phyloP scores from a whole-genome alignment of 2,329 filamentous ascomycete genomes.

The Sporothrix brasiliensis region DNA sequence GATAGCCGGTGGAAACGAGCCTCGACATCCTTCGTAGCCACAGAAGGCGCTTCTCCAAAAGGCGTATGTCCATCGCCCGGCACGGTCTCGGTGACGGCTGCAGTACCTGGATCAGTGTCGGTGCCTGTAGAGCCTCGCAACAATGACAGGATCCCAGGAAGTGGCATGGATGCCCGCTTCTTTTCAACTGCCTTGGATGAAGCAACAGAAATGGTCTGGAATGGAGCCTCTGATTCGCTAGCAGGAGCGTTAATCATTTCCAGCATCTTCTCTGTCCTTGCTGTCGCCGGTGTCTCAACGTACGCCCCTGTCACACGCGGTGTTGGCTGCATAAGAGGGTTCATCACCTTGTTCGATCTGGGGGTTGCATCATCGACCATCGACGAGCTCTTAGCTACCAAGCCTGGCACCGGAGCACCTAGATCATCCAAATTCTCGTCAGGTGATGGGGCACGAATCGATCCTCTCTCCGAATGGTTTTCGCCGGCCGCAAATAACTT shows the following conservation, averaged over 20 bases:
- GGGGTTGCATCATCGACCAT: conserved; percentile 47
- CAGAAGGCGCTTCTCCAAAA: neutral
- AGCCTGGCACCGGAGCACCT: conserved; percentile 7
- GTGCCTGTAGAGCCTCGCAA: neutral
- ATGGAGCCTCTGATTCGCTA: neutral
- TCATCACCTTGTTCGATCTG: conserved; percentile 46
- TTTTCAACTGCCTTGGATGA: conserved; percentile 6
- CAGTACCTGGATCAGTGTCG: neutral
- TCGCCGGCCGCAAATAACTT: conserved; percentile 59
- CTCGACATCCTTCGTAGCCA: neutral
- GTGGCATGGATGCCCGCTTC: neutral
- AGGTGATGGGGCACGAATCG: conserved; percentile 56
- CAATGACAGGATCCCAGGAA: conserved; percentile 12
- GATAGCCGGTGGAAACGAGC: conserved; percentile 34
- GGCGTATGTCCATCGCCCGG: neutral
- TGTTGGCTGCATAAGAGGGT: conserved; percentile 56
- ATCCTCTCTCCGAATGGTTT: conserved; percentile 60
- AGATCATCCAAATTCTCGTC: conserved; percentile 40
- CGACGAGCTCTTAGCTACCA: conserved; percentile 19
- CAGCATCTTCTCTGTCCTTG: conserved; percentile 46
- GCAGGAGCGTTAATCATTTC: conserved; percentile 7
- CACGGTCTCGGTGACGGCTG: no score
- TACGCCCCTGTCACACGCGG: conserved; percentile 60
- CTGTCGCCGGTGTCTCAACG: conserved; percentile 58
- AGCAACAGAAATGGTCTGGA: neutral